A percentile compares a stretch with the other conserved stretches of the same genome.
phyloP scores from a whole-genome alignment of 2,329 filamentous ascomycete species.

The Diaporthe batatas region DNA sequence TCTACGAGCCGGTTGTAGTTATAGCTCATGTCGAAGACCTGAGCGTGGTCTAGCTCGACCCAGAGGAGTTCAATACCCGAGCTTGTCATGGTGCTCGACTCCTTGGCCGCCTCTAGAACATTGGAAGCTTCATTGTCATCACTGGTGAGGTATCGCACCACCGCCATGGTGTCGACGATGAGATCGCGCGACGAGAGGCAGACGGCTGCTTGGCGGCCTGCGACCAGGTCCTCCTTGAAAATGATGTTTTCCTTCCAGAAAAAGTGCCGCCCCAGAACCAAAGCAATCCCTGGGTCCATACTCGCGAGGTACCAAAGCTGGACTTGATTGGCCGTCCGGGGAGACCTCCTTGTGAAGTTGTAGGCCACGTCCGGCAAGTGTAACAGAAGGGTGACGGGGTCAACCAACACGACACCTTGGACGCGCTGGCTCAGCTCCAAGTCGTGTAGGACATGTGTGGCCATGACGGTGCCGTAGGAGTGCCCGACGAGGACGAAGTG shows the following conservation, averaged over 20 bases:
- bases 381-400: constrained; percentile 76
- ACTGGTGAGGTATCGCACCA: constrained; percentile 68
- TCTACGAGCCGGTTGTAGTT: constrained; percentile 35
- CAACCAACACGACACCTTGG: constrained; percentile 61
- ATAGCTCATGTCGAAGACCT: constrained; percentile 63
- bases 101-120: constrained; percentile 48
- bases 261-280: constrained; percentile 72
- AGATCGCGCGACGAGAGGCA: constrained; percentile 71
- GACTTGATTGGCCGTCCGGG: constrained; percentile 74
- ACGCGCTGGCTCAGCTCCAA: constrained; percentile 64
- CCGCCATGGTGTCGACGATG: constrained; percentile 72
- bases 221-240: constrained; percentile 75
- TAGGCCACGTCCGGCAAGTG: constrained; percentile 79
- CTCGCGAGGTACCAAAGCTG: constrained; percentile 79
- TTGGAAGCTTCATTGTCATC: constrained; percentile 43
- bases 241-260: constrained; percentile 80
- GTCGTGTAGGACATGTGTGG: constrained; percentile 71
- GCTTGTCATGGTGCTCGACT: constrained; percentile 46
- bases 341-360: constrained; percentile 73
- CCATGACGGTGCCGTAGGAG: constrained; percentile 74
- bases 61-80: constrained; percentile 69
- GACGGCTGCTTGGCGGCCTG: constrained; percentile 62
- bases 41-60: constrained; percentile 75
- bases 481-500: constrained; percentile 73
- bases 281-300: constrained; percentile 75